Conservation (phyloP, 352 stramenopile genomes). For the Phytophthora sp. region DNA sequence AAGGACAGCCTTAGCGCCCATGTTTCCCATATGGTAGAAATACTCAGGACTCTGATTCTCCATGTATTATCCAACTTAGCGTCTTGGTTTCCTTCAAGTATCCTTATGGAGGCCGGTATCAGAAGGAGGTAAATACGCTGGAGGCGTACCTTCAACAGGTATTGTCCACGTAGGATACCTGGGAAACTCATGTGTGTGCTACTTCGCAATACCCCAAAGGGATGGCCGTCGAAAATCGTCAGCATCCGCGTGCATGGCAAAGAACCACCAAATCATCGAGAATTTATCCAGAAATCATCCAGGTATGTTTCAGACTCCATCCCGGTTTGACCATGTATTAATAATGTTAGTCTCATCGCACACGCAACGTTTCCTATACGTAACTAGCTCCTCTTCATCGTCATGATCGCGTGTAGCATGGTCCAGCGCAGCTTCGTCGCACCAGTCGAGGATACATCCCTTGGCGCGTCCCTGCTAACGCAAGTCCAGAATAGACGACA, state of each 20-base stretch:
- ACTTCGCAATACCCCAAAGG: constrained; percentile 1
- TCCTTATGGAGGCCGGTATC: background rate
- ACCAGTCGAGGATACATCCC: background rate
- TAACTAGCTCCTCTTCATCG: constrained; percentile 1
- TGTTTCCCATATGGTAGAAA: too few relatives aligned
- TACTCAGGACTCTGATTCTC: too few relatives aligned
- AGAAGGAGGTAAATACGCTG: background rate
- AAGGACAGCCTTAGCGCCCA: too few relatives aligned
- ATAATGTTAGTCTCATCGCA: background rate
- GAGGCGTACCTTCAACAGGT: background rate
- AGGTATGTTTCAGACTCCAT: background rate
- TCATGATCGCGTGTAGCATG: constrained; percentile 4
- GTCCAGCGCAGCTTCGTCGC: background rate
- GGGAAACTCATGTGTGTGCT: background rate
- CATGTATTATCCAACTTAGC: too few relatives aligned
- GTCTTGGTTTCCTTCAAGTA: background rate
- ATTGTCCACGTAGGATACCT: constrained; percentile 5
- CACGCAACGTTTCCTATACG: background rate
- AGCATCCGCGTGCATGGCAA: background rate
- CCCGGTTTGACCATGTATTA: constrained; percentile 6
- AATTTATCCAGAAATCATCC: background rate
- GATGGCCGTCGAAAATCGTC: background rate
- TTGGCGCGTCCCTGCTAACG: background rate
- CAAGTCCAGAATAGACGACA: constrained; percentile 3
- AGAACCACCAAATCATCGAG: background rate